Evolutionary conservation across 495 filamentous ascomycete genomes (phyloP), one percentile per base, ranked within the genome.

Genomic region (Hypoxylon subgilvum): DNA sequence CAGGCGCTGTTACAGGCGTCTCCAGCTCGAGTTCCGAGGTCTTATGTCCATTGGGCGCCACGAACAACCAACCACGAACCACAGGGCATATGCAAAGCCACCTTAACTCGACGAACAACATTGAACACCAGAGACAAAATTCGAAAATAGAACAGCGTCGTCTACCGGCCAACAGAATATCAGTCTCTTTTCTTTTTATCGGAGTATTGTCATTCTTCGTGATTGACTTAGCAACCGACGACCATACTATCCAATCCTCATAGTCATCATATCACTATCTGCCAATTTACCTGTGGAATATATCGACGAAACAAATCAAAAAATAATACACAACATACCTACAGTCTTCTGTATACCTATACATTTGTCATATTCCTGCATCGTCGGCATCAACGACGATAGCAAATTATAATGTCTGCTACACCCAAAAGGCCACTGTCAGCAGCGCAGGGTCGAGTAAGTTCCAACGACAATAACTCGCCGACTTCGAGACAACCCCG

Each of bases 371-470:
- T 46, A 30, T 53, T 44, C 8, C 28, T 36, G 38, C 31, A 53
- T 35, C 27, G 21, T 23, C 43, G 21, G 9, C 35, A 21, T 23
- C 43, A 30, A n/a, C 35, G 46, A 30, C 16, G 25, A 23, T 21
- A 27, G 32, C 8, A 44, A n/a, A n/a, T n/a, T 16, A 43, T 50
- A 52, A 73, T 73, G 70, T 69, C 70, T 63, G 72, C 77, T 40
- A 70, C 68, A 64, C 72, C 73, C 18, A 74, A 71, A 55, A 80
- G 77, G 72, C 67, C 77, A 75, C 65, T 69, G 58, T 22, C 75
- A 62, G 58, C 69, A 67, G 48, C 65, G 63, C 56, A 75, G 67
- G 61, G 72, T 64, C 69, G 77, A 68, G 47, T 58, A 64, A 34
- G 60, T 34, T 32, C 66, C 13, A 45, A 68, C 72, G 40, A 74